Evolutionary conservation across 2,329 filamentous ascomycete genomes (phyloP), one percentile per base, ranked within the genome.

Genomic region (Botrytis fabae): DNA sequence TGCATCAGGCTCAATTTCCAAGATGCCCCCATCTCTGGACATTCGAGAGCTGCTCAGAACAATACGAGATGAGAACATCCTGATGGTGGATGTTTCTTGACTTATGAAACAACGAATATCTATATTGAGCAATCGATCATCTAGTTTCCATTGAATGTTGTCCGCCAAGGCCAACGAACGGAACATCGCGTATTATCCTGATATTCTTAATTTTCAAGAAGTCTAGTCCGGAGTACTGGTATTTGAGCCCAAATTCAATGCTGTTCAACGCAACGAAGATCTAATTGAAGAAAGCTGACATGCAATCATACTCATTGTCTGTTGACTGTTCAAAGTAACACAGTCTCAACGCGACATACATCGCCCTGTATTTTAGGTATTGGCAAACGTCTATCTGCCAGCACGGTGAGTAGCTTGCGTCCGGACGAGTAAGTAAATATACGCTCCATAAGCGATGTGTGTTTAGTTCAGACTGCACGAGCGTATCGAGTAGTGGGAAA

Each of bases 1-100:
- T 66, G 64, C 32, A 46, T 64, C 62, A 46, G n/a, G 40, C 40
- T 62, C 62, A 64, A 64, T 18, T 64, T 42, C 32, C 5, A 46
- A 18, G 35, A 35, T 14, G 46, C 25, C 46, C 32, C 64, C 46
- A 54, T 59, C 44, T 44, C 66, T 28, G 28, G n/a, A 28, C 25
- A 42, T 51, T 35, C 42, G 25, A 32, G n/a, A 65, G 46, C n/a
- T 42, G 4, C 35, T 64, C 59, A 18, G 22, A 40, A 54, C 32
- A 62, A 70, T 51, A n/a, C 32, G 60, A 38, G 35, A 60, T 61
- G 66, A 28, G 59, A 22, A 28, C 51, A 54, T 28, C n/a, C 51
- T 28, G 28, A 40, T 40, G 59, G 16, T 61, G 32, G 22, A 38
- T 10, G 35, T 61, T 61, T 61, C 32, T 61, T 16, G 35, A 38